Evolutionary conservation across 2,329 filamentous ascomycete genomes (phyloP).

Genomic region (Rhinocladiella mackenziei): DNA sequence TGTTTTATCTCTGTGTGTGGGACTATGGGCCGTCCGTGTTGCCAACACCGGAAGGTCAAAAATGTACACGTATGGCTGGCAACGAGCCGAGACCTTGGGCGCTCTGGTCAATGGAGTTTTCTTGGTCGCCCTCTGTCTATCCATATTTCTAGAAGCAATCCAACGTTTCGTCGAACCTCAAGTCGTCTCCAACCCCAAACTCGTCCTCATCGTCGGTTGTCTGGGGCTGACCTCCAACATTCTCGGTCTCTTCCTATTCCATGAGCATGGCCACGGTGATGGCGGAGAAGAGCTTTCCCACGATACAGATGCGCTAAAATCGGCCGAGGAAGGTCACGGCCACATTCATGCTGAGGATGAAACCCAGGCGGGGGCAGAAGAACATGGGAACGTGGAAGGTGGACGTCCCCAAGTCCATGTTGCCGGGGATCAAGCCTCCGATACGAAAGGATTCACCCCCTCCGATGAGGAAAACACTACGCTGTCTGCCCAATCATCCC

Average conservation of each 20-base stretch:
- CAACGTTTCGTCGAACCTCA: slow-evolving; percentile 89
- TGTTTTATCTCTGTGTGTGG: slow-evolving; percentile 88
- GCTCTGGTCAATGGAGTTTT: slow-evolving; percentile 97
- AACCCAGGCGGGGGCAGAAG: slow-evolving; percentile 47
- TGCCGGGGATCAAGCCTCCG: slow-evolving; percentile 40
- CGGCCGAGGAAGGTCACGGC: slow-evolving; percentile 53
- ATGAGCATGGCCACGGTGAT: slow-evolving; percentile 85
- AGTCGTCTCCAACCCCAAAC: slow-evolving; percentile 74
- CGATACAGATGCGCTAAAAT: slow-evolving; percentile 38
- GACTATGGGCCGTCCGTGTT: slow-evolving; percentile 90
- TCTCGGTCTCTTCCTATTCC: slow-evolving; percentile 82
- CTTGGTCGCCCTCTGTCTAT: slow-evolving; percentile 89
- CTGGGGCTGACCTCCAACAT: slow-evolving; percentile 85
- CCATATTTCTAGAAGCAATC: slow-evolving; percentile 92
- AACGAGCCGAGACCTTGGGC: slow-evolving; percentile 93
- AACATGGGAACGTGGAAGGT: slow-evolving; percentile 57
- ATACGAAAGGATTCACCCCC: slow-evolving; percentile 28
- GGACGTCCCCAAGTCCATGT: slow-evolving; percentile 61
- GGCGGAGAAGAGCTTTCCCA: slow-evolving; percentile 52
- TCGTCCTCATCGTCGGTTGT: slow-evolving; percentile 86
- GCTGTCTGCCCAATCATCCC: slow-evolving; percentile 30
- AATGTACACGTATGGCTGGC: slow-evolving; percentile 95
- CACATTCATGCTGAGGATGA: slow-evolving; percentile 39
- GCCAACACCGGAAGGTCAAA: slow-evolving; percentile 81
- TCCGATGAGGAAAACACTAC: slow-evolving; percentile 33